Conservation (phyloP, 169 alveolate genomes). For the Perkinsus chesapeaki region DNA sequence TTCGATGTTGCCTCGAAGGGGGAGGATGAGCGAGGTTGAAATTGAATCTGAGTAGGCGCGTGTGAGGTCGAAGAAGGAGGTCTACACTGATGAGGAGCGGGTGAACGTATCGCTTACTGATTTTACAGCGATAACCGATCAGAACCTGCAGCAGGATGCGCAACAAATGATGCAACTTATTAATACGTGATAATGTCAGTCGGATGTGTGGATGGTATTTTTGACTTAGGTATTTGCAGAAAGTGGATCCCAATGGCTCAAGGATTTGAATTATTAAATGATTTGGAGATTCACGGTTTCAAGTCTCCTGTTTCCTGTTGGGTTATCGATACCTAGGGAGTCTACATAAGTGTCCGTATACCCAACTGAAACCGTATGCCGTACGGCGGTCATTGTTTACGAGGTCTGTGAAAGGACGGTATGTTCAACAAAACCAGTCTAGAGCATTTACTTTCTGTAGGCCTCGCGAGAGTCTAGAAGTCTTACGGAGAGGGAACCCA, state of each 20-base stretch:
- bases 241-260: not conserved
- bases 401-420: too few relatives aligned
- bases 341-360: too few relatives aligned
- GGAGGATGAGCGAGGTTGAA: not conserved
- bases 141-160: not conserved
- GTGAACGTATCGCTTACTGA: not conserved
- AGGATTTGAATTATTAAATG: not conserved
- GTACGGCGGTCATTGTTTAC: too few relatives aligned
- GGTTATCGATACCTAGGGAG: too few relatives aligned
- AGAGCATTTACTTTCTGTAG: too few relatives aligned
- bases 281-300: not conserved
- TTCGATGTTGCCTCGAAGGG: too few relatives aligned
- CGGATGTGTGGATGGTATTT: not conserved
- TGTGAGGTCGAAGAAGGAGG: not conserved
- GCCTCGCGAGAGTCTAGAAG: too few relatives aligned
- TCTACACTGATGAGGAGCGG: not conserved
- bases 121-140: not conserved
- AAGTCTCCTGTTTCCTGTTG: not conserved
- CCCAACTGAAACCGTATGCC: too few relatives aligned
- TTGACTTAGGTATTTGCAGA: not conserved
- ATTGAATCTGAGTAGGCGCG: not conserved
- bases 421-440: too few relatives aligned
- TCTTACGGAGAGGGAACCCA: too few relatives aligned
- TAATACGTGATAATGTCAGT: not conserved
- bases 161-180: not conserved